Evolutionary conservation across 1,284 basidiomycete species (phyloP).

Genomic region (Schizopora paradoxa): DNA sequence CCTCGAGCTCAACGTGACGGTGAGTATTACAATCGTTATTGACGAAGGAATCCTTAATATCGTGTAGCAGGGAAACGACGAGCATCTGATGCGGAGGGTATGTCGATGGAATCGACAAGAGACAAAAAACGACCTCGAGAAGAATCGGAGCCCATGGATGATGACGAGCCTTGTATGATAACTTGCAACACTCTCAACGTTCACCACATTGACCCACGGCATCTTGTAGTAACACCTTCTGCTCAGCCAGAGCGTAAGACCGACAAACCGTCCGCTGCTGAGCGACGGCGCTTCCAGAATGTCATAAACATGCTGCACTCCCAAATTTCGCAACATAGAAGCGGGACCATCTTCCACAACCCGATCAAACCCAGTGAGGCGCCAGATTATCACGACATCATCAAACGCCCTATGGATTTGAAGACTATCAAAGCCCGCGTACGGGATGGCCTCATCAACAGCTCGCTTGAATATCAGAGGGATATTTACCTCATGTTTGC

Average conservation of each 20-base stretch:
- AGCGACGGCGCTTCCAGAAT: constrained; percentile 71
- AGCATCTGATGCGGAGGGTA: constrained; percentile 45
- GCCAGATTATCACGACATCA: constrained; percentile 85
- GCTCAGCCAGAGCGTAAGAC: too few species aligned
- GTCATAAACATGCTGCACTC: constrained; percentile 77
- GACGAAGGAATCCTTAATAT: background rate
- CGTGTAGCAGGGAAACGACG: constrained; percentile 58
- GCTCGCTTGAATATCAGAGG: constrained; percentile 80
- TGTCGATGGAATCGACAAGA: constrained; percentile 41
- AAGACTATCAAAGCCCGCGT: constrained; percentile 83
- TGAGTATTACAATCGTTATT: background rate
- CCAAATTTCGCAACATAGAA: constrained; percentile 77
- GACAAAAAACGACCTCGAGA: constrained; percentile 64
- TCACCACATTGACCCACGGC: too few species aligned
- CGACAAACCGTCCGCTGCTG: too few species aligned
- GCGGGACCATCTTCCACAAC: constrained; percentile 85
- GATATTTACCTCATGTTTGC: constrained; percentile 92
- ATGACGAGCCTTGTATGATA: too few species aligned
- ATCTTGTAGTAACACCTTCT: too few species aligned
- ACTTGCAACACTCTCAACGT: constrained; percentile 23
- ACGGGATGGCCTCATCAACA: constrained; percentile 76
- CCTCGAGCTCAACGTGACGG: constrained; percentile 7
- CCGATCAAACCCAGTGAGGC: constrained; percentile 86
- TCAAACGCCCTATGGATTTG: constrained; percentile 88
- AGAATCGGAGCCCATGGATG: constrained; percentile 60